Evolutionary conservation across 306 rosid genomes (phyloP), one percentile per base, ranked within the genome.

Genomic region (Quercus parvula): DNA sequence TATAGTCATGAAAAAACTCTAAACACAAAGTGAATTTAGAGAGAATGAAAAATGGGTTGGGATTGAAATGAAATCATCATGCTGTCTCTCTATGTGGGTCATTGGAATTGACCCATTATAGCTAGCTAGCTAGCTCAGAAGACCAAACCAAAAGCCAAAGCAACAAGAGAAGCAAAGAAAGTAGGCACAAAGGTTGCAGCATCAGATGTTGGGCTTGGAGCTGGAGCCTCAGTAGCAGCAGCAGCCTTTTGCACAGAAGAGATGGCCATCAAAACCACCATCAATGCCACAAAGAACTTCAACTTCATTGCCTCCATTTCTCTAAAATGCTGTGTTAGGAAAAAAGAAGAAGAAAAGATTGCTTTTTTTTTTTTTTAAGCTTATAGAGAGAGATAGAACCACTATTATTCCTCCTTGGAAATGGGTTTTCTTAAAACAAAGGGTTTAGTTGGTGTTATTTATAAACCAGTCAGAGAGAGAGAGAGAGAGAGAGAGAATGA

Each of bases 201-300:
- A 49, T 85, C 88, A 28, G 87, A 83, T 14, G 85, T 18, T 46
- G 91, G 91, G 85, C 69, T 75, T 11, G 91, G 91, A 5, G 91
- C 85, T 52, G 89, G 91, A 30, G 87, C 76, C 0, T 88, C 84
- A 56, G 76, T 81, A 6, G 86, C 46, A 8, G 46, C 89, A 19
- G 80, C 71, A 30, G 71, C 84, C 71, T 71, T 78, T 38, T 81
- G 79, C 28, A 81, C 59, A 41, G 77, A 73, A 20, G 87, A 79
- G 25, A 82, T 63, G 72, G 83, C 88, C 84, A 81, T 72, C 61
- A 81, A 54, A 49, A 76, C 75, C 75, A 85, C 73, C 80, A 81
- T 52, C 12, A 88, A 3, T 28, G 82, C 71, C 51, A 85, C 78
- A 22, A 74, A 72, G 19, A 76, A 35, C 75, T 79, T 87, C 88